Evolutionary conservation across 257 asterid species (phyloP).

Genomic region (Nicotiana otophora): DNA sequence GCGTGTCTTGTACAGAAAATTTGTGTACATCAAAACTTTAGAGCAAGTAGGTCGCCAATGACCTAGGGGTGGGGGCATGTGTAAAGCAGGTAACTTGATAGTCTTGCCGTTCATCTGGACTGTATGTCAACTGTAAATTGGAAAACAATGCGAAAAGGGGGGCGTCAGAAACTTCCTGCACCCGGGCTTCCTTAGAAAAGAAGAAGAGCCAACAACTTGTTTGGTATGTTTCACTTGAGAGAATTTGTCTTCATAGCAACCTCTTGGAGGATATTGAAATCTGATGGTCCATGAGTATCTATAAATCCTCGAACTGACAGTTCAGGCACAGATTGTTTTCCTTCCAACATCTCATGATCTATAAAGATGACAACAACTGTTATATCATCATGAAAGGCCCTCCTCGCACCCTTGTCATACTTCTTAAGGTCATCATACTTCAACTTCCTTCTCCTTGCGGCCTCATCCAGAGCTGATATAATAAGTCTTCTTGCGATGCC

Average conservation of each 20-base stretch:
- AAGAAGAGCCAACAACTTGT: background rate
- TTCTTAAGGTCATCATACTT: slow-evolving; percentile 45
- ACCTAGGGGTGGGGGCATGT: background rate
- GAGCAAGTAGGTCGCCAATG: background rate
- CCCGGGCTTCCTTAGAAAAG: background rate
- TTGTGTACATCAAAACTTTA: background rate
- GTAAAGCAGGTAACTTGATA: background rate
- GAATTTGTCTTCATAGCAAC: slow-evolving; percentile 14
- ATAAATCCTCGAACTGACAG: slow-evolving; percentile 52
- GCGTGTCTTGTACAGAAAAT: background rate
- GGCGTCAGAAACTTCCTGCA: background rate
- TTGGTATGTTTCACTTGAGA: slow-evolving; percentile 2
- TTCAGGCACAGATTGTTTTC: slow-evolving; percentile 25
- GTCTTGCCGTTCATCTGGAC: background rate
- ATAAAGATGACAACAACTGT: slow-evolving; percentile 59
- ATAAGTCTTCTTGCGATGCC: slow-evolving; percentile 76
- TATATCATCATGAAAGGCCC: slow-evolving; percentile 64
- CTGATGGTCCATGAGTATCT: slow-evolving; percentile 46
- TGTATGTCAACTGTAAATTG: background rate
- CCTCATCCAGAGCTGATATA: slow-evolving; percentile 40
- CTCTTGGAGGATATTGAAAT: slow-evolving; percentile 30
- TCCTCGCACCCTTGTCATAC: slow-evolving; percentile 40
- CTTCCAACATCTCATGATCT: slow-evolving; percentile 43
- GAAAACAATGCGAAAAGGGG: background rate
- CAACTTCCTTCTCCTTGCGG: slow-evolving; percentile 33